Evolutionary conservation across 2,329 filamentous ascomycete genomes (phyloP), one percentile per base, ranked within the genome.

Genomic region (Pseudocercospora cruenta): DNA sequence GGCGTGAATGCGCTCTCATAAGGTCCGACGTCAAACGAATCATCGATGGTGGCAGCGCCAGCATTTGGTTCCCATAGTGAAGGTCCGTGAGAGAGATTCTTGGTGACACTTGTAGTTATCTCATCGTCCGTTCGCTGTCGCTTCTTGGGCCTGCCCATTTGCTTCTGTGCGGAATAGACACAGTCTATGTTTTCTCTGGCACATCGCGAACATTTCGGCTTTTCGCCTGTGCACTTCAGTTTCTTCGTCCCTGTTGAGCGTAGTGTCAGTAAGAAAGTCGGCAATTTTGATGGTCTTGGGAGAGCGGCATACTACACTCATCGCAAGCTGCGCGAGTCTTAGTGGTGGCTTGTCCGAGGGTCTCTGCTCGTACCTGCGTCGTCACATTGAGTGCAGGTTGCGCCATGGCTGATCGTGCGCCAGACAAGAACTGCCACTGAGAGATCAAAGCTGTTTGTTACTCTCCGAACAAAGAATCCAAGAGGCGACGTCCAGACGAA

Each of bases 131-230:
- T 75, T 58, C 78, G 73, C 65, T 74, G 73, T 60, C 82, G 77
- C 72, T 85, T 85, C 66, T 80, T 79, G n/a, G 83, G 83, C 51
- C 83, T 72, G 9, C 83, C 83, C 83, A 85, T 85, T 39, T 76
- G 79, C 72, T 83, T 84, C 60, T 82, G 81, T 2, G 75, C 73
- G 24, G 81, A 83, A 71, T 84, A 85, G 26, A 80, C 61, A 70
- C 83, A 85, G 16, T 58, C 57, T 14, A 83, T 76, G 3, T 68
- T 69, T 58, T 84, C 82, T 47, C 73, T 71, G 19, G 69, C 67
- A 67, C 83, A 85, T 60, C 83, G 75, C 19, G 71, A 71, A 69
- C 83, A 85, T 26, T 61, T 26, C 26, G 80, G 80, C n/a, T 71
- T 72, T 19, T 80, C 77, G 28, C 82, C 80, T 1, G 79, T 79